Evolutionary conservation across 2,329 filamentous ascomycete species (phyloP), one percentile per base, ranked within the genome.

Genomic region (Apiospora rasikravindrae): DNA sequence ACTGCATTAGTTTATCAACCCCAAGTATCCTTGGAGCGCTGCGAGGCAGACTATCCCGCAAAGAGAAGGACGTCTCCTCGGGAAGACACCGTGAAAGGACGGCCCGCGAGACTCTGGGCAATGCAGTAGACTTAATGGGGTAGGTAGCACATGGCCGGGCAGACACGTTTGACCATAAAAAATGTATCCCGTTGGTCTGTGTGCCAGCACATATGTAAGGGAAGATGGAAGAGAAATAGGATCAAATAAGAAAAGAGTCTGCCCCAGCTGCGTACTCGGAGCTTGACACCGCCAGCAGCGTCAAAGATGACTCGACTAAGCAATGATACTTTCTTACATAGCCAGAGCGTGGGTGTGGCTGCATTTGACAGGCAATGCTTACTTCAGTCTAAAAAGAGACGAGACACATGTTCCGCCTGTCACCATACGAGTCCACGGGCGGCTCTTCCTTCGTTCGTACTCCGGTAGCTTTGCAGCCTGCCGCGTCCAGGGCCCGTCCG

Each of bases 261-360:
- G 7, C 29, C 33, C 57, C 57, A 16, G 33, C 57, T 40, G 33
- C 57, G 19, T 40, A 13, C 57, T 64, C 57, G 19, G 29, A 64
- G 57, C 57, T 64, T 64, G 57, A 64, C 33, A 64, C 57, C 19
- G 22, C 33, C 29, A 33, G 57, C 57, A n/a, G 57, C 37, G 57
- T 64, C 57, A 64, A 57, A 40, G 57, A 64, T 64, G 57, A 64
- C 57, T 64, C 57, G 57, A 64, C 57, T 64, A 64, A 64, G 57
- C 57, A 64, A 37, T 40, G 57, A 64, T 64, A 64, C 57, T 33
- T 33, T 40, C 33, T 40, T 40, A 40, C 57, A 40, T 40, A 64
- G 29, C 57, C 57, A 40, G 57, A 64, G 33, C 57, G 57, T 40
- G 57, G 57, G 57, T 64, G 57, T 64, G 57, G 29, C 57, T 64